Evolutionary conservation across 2,329 filamentous ascomycete species (phyloP).

Genomic region (Aspergillus pseudonomiae): DNA sequence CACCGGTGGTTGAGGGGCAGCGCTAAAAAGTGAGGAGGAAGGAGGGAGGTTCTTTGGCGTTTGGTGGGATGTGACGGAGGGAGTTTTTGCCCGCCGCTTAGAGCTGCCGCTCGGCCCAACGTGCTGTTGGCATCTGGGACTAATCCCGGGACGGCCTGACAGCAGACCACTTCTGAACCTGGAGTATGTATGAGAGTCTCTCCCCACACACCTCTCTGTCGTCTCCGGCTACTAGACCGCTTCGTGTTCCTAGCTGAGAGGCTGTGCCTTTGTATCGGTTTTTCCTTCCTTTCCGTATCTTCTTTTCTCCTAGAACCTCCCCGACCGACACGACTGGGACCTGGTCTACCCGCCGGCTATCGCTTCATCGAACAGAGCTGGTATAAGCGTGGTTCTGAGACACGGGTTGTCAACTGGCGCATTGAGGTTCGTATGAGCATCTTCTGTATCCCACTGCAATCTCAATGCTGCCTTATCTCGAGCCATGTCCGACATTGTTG

Average conservation of each 20-base stretch:
- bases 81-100: conserved; percentile 24
- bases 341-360: conserved; percentile 1
- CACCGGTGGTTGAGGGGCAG: not conserved
- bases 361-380: conserved; percentile 12
- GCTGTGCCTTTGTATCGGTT: conserved; percentile 8
- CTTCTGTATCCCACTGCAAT: conserved; percentile 11
- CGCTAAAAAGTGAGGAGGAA: conserved; percentile 1
- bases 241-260: conserved; percentile 5
- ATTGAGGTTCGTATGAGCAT: conserved; percentile 38
- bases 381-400: conserved; percentile 23
- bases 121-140: not conserved
- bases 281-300: not conserved
- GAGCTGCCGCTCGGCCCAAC: conserved; percentile 21
- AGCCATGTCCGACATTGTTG: conserved; percentile 17
- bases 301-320: not conserved
- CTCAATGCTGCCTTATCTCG: conserved; percentile 22
- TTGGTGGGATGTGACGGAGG: conserved; percentile 22
- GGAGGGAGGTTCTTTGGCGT: conserved; percentile 9
- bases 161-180: conserved; percentile 6
- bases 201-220: conserved; percentile 16
- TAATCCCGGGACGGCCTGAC: conserved; percentile 8
- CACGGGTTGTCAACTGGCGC: conserved; percentile 42
- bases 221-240: conserved; percentile 8
- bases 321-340: not conserved
- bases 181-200: conserved; percentile 5